phyloP scores from a whole-genome alignment of 345 rosid species.

The Euclidium syriacum region DNA sequence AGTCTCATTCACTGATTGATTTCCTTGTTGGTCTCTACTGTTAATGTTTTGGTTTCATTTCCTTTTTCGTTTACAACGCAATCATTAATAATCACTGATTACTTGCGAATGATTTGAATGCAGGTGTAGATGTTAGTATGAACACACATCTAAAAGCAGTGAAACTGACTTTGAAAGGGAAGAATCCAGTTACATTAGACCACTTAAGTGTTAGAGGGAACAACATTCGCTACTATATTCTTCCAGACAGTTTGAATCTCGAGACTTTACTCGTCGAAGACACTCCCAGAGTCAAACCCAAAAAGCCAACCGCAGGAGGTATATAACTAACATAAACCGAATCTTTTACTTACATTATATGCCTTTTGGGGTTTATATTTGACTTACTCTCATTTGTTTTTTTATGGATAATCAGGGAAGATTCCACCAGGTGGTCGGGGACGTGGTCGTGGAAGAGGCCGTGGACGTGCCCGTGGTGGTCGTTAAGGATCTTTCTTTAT shows the following conservation, averaged over 20 bases:
- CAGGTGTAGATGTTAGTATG: slow-evolving; percentile 99
- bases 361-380: no score
- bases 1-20: background rate
- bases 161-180: slow-evolving; percentile 92
- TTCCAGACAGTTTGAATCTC: slow-evolving; percentile 96
- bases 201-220: slow-evolving; percentile 95
- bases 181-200: slow-evolving; percentile 85
- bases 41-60: background rate
- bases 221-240: slow-evolving; percentile 94
- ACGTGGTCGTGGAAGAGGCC: slow-evolving; percentile 88
- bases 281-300: slow-evolving; percentile 90
- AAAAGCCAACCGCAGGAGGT: slow-evolving; percentile 96
- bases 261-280: slow-evolving; percentile 97
- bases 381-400: background rate
- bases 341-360: no score
- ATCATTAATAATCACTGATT: background rate
- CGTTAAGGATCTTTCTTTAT: slow-evolving; percentile 38
- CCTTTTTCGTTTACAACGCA: background rate
- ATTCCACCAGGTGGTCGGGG: slow-evolving; percentile 72
- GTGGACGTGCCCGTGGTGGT: slow-evolving; percentile 87
- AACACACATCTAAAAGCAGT: slow-evolving; percentile 95
- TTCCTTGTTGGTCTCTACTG: background rate
- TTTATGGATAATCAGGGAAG: slow-evolving; percentile 46
- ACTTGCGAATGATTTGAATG: background rate
- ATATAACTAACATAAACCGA: no score